A percentile compares a stretch with the other conserved stretches of the same genome.
Conservation (phyloP, 495 filamentous ascomycete genomes). For the Podospora tetraspora region DNA sequence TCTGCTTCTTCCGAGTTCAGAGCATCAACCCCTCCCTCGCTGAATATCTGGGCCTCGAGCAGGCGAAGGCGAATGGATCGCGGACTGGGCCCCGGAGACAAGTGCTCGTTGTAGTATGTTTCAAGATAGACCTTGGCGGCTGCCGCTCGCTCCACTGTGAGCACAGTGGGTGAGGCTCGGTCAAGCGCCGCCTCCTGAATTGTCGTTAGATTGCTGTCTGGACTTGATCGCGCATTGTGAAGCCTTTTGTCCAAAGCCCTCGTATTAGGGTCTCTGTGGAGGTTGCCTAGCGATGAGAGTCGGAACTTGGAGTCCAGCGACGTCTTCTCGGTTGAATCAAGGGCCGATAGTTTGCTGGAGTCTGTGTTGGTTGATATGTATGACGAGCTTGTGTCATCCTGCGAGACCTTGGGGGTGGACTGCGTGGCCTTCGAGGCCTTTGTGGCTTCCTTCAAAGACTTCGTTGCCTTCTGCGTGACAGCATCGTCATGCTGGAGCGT, state of each 20-base stretch:
- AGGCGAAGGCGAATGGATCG: conserved; percentile 62
- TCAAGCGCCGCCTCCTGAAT: conserved; percentile 39
- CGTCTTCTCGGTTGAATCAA: conserved; percentile 35
- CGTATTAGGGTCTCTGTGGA: conserved; percentile 5
- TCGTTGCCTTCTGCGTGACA: not conserved
- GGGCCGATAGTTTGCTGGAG: conserved; percentile 18
- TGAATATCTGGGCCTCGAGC: conserved; percentile 58
- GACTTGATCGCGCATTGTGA: conserved; percentile 19
- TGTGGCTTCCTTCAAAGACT: not conserved
- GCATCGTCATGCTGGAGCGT: conserved; percentile 16
- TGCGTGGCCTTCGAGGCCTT: not conserved
- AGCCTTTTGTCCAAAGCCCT: conserved; percentile 3
- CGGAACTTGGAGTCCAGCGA: conserved; percentile 40
- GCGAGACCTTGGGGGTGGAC: not conserved
- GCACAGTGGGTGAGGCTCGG: conserved; percentile 52
- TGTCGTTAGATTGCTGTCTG: conserved; percentile 34
- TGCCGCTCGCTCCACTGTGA: conserved; percentile 70
- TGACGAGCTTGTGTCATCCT: conserved; percentile 1
- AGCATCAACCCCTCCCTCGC: conserved; percentile 27
- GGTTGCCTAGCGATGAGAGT: conserved; percentile 4
- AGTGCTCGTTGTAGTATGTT: conserved; percentile 67
- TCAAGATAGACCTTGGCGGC: conserved; percentile 85
- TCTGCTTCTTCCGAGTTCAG: conserved; percentile 53
- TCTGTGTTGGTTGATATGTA: conserved; percentile 8
- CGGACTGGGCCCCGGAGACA: conserved; percentile 39